Percentiles rank a stretch among this genome's conserved stretches.
Conservation (phyloP, 257 asterid genomes). For the Primulina eburnea region DNA sequence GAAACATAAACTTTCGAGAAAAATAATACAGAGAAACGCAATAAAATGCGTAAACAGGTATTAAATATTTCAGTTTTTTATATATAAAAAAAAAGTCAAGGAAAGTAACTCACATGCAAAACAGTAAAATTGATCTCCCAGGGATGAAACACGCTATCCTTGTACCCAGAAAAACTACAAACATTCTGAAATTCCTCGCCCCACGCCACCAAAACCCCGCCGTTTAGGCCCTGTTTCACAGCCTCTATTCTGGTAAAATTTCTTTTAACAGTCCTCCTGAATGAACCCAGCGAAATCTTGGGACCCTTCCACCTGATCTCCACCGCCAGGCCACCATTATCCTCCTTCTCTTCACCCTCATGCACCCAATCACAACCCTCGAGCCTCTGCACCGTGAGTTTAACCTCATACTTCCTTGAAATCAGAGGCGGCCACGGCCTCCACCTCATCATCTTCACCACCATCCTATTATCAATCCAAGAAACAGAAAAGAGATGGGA, state of each 20-base stretch:
- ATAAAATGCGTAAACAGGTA: neutral
- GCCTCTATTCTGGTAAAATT: slow-evolving; percentile 61
- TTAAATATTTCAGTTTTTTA: neutral
- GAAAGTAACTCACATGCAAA: slow-evolving; percentile 59
- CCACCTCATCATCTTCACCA: slow-evolving; percentile 92
- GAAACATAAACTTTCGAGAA: neutral
- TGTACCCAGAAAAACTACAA: slow-evolving; percentile 66
- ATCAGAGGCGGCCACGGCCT: slow-evolving; percentile 94
- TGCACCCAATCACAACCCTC: slow-evolving; percentile 62
- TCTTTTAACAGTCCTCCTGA: slow-evolving; percentile 58
- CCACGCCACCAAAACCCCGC: slow-evolving; percentile 70
- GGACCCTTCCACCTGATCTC: slow-evolving; percentile 65
- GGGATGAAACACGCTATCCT: slow-evolving; percentile 81
- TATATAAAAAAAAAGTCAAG: neutral
- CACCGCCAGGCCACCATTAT: slow-evolving; percentile 44
- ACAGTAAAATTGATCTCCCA: slow-evolving; percentile 89
- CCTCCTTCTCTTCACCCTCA: slow-evolving; percentile 55
- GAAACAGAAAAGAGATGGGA: slow-evolving; percentile 1
- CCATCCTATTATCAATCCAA: slow-evolving; percentile 40
- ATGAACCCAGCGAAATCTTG: slow-evolving; percentile 41
- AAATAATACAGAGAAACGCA: neutral
- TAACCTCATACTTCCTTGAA: slow-evolving; percentile 66
- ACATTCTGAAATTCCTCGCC: slow-evolving; percentile 72
- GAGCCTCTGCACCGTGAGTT: slow-evolving; percentile 47
- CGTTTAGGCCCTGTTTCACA: slow-evolving; percentile 32